Evolutionary conservation across 192 early-diverging fungal species (phyloP).

Genomic region (Podila epicladia): DNA sequence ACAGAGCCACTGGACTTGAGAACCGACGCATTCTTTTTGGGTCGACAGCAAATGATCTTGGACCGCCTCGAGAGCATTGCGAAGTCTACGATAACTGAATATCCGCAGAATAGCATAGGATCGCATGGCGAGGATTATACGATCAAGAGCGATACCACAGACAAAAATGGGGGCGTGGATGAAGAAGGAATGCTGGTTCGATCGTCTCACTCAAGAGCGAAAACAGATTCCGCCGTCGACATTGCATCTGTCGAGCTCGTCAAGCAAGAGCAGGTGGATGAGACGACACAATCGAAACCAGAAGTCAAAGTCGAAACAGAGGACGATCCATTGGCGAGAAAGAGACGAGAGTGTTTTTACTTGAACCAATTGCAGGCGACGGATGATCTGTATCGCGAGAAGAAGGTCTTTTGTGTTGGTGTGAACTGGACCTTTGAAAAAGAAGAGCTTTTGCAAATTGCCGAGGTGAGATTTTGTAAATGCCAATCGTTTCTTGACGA

Average conservation of each 20-base stretch:
- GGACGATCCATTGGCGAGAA: constrained; percentile 17
- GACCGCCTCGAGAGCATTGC: constrained; percentile 49
- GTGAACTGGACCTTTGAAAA: constrained; percentile 59
- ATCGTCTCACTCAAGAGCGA: neutral
- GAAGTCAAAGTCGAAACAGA: constrained; percentile 14
- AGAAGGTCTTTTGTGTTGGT: constrained; percentile 56
- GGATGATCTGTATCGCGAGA: constrained; percentile 52
- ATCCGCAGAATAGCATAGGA: neutral
- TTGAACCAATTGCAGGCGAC: constrained; percentile 43
- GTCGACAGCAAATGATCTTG: constrained; percentile 32
- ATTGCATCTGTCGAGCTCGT: neutral
- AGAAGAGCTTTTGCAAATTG: constrained; percentile 55
- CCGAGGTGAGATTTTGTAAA: constrained; percentile 50
- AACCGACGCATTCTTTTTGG: constrained; percentile 67
- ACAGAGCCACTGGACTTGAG: constrained; percentile 72
- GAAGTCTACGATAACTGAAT: constrained; percentile 4
- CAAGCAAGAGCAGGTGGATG: neutral
- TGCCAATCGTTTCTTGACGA: neutral
- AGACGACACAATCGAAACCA: neutral
- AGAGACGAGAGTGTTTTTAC: constrained; percentile 36
- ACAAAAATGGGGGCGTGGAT: neutral
- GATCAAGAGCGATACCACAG: neutral
- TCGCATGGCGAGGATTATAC: neutral
- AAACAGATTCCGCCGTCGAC: neutral
- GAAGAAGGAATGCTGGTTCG: neutral